A percentile compares a stretch with the other conserved stretches of the same genome.
Evolutionary conservation across 2,329 filamentous ascomycete genomes (phyloP).

Genomic region (Ceratocystis diversiconidia): DNA sequence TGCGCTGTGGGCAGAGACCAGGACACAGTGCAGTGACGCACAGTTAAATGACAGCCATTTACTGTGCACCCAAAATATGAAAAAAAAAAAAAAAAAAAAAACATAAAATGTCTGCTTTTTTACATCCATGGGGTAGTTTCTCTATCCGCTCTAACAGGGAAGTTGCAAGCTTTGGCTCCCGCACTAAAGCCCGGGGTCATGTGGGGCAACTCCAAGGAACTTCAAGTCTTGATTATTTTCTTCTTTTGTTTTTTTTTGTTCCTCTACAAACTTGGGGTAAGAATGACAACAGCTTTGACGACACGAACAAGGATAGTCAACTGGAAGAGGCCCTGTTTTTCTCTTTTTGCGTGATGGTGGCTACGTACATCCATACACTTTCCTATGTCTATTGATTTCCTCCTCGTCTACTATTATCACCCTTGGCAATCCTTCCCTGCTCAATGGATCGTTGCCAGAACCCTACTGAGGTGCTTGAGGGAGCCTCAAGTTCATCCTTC

Average conservation of each 20-base stretch:
- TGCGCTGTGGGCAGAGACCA: not conserved
- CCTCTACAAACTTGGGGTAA: not conserved
- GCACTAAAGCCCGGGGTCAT: not conserved
- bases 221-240: not conserved
- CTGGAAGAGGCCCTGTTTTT: not conserved
- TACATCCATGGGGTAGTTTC: not conserved
- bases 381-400: not conserved
- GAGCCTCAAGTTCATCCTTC: conserved; percentile 4
- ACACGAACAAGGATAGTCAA: not conserved
- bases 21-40: not conserved
- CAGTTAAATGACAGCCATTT: not conserved
- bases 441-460: not conserved
- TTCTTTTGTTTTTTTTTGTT: not conserved
- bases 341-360: not conserved
- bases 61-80: not conserved
- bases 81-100: no score
- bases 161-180: conserved; percentile 9
- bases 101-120: conserved; percentile 2
- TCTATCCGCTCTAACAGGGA: conserved; percentile 7
- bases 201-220: conserved; percentile 3
- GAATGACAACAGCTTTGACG: not conserved
- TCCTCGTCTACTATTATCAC: not conserved
- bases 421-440: not conserved
- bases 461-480: not conserved
- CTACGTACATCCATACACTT: not conserved